Conservation (phyloP, 768 basidiomycete species). For the Lactarius evosmus region DNA sequence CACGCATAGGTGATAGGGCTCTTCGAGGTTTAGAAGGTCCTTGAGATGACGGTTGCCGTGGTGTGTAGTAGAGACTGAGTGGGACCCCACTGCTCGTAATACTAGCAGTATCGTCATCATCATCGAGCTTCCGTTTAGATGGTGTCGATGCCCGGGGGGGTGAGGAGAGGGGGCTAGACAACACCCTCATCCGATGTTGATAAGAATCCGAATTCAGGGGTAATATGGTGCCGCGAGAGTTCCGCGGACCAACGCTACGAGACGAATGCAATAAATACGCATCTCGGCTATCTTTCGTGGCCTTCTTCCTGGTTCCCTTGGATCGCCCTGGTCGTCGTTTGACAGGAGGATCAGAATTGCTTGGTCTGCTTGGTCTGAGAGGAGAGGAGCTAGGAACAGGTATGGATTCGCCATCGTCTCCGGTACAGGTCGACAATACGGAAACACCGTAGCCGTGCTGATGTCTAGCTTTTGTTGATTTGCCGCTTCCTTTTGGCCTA, state of each 20-base stretch:
- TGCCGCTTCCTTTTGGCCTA: slow-evolving; percentile 31
- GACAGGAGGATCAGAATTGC: background rate
- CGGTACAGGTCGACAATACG: background rate
- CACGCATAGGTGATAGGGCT: background rate
- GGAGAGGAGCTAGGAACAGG: background rate
- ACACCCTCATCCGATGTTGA: background rate
- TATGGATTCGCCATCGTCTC: background rate
- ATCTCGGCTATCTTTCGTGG: background rate
- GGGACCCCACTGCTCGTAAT: slow-evolving; percentile 16
- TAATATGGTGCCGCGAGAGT: background rate
- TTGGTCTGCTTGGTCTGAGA: background rate
- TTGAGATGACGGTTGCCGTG: slow-evolving; percentile 3
- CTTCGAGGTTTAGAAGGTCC: background rate
- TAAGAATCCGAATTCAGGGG: slow-evolving; percentile 1
- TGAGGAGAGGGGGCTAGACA: background rate
- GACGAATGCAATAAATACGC: background rate
- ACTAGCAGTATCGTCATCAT: slow-evolving; percentile 1
- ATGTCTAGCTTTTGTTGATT: slow-evolving; percentile 22
- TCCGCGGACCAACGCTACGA: background rate
- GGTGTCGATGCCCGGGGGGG: slow-evolving; percentile 1
- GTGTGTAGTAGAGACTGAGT: slow-evolving; percentile 26
- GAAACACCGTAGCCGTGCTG: slow-evolving; percentile 11
- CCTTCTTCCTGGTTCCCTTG: slow-evolving; percentile 3
- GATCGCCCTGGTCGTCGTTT: background rate
- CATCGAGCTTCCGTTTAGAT: slow-evolving; percentile 22